Conservation (phyloP, 148 eudicot species). For the Dianthus caryophyllus region DNA sequence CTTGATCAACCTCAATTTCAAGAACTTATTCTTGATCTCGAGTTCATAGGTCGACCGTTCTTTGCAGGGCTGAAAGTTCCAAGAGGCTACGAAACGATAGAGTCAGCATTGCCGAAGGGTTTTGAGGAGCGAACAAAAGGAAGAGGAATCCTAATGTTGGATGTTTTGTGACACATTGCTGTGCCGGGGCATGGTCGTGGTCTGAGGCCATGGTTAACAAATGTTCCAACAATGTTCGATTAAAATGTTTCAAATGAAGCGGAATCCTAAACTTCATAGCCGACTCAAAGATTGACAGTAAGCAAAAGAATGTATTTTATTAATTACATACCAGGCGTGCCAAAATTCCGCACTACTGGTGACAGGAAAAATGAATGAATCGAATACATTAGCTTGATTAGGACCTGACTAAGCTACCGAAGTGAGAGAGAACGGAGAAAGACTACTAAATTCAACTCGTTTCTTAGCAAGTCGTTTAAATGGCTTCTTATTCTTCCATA, state of each 20-base stretch:
- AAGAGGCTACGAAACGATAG: conserved; percentile 13
- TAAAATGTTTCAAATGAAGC: too few species aligned
- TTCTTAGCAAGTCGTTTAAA: conserved; percentile 67
- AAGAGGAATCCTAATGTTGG: conserved; percentile 20
- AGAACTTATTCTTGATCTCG: neutral
- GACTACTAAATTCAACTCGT: conserved; percentile 55
- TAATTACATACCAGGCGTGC: conserved; percentile 17
- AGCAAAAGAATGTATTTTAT: conserved; percentile 4
- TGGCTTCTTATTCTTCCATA: conserved; percentile 80
- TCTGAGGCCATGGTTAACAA: conserved; percentile 10
- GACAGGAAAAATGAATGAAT: conserved; percentile 37
- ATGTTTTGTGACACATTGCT: conserved; percentile 9
- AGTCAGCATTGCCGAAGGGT: conserved; percentile 34
- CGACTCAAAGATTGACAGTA: too few species aligned
- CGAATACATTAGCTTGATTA: conserved; percentile 23
- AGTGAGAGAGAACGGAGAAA: conserved; percentile 44
- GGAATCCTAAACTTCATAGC: too few species aligned
- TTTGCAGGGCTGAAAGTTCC: neutral
- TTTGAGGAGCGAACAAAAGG: conserved; percentile 24
- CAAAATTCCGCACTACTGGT: conserved; percentile 16
- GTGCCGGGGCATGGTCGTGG: neutral
- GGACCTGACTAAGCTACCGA: conserved; percentile 15
- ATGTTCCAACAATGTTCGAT: too few species aligned
- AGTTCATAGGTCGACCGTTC: conserved; percentile 7
- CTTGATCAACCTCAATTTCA: neutral